A percentile compares a stretch with the other conserved stretches of the same genome.
These are phyloP conservation scores for Blastobotrys parvus DNA, from an alignment of 805 yeast genomes.

Conservation along the genomic window DNA sequence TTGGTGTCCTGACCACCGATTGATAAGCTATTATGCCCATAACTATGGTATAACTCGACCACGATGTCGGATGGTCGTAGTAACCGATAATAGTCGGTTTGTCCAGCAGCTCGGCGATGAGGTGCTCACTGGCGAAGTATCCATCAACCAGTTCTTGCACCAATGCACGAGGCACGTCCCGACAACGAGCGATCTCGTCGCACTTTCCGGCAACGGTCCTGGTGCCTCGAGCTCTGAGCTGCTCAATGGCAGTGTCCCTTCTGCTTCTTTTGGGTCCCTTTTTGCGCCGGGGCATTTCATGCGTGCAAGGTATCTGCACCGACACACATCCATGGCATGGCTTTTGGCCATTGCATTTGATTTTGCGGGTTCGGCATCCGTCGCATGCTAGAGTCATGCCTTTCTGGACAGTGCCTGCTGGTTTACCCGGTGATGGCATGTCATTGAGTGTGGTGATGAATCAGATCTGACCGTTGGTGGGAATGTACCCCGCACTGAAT, in stretches of 20 bases:
- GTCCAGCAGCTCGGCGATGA: conserved; percentile 11
- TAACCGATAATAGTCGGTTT: conserved; percentile 4
- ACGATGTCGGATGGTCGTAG: conserved; percentile 6
- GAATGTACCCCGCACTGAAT: too few species aligned
- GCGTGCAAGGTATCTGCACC: conserved; percentile 8
- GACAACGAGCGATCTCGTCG: too few species aligned
- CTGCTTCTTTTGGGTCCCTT: conserved; percentile 9
- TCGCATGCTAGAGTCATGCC: conserved; percentile 10
- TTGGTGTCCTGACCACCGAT: not conserved
- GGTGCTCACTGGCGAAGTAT: conserved; percentile 7
- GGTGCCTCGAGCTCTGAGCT: conserved; percentile 6
- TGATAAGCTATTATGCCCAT: conserved; percentile 3
- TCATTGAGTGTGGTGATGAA: too few species aligned
- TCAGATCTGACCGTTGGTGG: too few species aligned
- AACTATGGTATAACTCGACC: conserved; percentile 5
- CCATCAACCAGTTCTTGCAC: conserved; percentile 6
- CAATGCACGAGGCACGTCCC: conserved; percentile 5
- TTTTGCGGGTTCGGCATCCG: conserved; percentile 11
- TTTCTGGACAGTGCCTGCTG: too few species aligned
- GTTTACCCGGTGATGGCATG: too few species aligned
- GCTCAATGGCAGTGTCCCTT: conserved; percentile 9
- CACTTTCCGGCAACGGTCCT: conserved; percentile 5
- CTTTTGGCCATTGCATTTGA: conserved; percentile 8
- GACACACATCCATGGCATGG: conserved; percentile 10
- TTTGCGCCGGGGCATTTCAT: conserved; percentile 5